Percentiles rank a stretch among this genome's conserved stretches.
Conservation (phyloP, 108 stramenopile genomes). For the Pseudonitzschia multiseries region DNA sequence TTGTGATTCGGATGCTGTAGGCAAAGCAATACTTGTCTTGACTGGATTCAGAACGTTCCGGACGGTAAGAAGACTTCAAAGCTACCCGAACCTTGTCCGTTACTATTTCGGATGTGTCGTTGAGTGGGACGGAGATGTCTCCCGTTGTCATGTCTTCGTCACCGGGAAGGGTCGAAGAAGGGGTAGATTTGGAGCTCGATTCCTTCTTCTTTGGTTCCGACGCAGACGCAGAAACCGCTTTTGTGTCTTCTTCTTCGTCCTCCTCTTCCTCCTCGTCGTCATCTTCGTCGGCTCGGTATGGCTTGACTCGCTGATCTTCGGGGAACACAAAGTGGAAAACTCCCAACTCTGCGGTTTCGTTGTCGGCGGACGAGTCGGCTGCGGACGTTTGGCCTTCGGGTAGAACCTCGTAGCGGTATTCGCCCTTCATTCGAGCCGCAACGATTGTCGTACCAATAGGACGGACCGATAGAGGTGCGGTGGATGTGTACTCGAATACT, state of each 20-base stretch:
- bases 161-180: slow-evolving; percentile 39
- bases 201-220: slow-evolving; percentile 20
- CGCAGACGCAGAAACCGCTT: slow-evolving; percentile 23
- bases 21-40: slow-evolving; percentile 90
- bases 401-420: slow-evolving; percentile 72
- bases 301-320: slow-evolving; percentile 83
- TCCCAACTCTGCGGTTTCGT: slow-evolving; percentile 69
- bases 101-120: slow-evolving; percentile 67
- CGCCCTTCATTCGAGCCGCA: slow-evolving; percentile 84
- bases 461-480: slow-evolving; percentile 75
- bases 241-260: slow-evolving; percentile 40
- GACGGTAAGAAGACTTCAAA: slow-evolving; percentile 84
- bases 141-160: slow-evolving; percentile 83
- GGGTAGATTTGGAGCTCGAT: slow-evolving; percentile 7
- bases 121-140: slow-evolving; percentile 47
- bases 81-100: slow-evolving; percentile 78
- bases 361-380: slow-evolving; percentile 69
- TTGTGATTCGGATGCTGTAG: slow-evolving; percentile 94
- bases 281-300: slow-evolving; percentile 59
- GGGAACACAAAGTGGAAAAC: slow-evolving; percentile 88
- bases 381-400: slow-evolving; percentile 69
- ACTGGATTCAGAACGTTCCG: slow-evolving; percentile 80
- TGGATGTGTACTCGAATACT: slow-evolving; percentile 91
- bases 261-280: slow-evolving; percentile 85
- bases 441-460: slow-evolving; percentile 82